phyloP scores from a whole-genome alignment of 192 early-diverging fungal species.

The Helicostylum pulchrum region DNA sequence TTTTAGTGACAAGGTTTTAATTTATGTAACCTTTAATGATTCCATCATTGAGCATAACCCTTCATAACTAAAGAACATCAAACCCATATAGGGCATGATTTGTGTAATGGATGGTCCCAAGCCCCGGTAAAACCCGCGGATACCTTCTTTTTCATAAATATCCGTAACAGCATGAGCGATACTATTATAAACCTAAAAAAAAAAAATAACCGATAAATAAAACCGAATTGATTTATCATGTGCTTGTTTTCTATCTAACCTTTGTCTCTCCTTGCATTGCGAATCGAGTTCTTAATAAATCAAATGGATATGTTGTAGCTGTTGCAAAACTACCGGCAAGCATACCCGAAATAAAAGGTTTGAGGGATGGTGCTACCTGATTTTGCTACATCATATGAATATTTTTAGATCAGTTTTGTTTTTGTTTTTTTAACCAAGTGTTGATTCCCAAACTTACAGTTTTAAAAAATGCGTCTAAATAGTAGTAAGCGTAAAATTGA shows the following conservation, averaged over 20 bases:
- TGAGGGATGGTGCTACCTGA: conserved; percentile 24
- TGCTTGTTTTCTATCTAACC: conserved; percentile 23
- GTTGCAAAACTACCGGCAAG: conserved; percentile 81
- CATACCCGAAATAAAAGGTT: conserved; percentile 72
- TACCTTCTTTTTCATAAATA: conserved; percentile 72
- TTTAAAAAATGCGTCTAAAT: conserved; percentile 46
- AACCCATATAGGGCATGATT: conserved; percentile 93
- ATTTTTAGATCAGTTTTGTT: no score
- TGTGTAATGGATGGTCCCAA: conserved; percentile 75
- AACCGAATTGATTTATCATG: neutral
- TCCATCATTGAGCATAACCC: conserved; percentile 44
- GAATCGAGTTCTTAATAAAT: conserved; percentile 92
- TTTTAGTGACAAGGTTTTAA: neutral
- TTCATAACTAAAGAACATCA: conserved; percentile 82
- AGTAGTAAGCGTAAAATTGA: conserved; percentile 77
- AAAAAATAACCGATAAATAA: neutral
- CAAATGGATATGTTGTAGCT: conserved; percentile 83
- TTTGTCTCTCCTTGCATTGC: conserved; percentile 70
- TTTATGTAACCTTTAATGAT: conserved; percentile 35
- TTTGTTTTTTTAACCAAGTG: neutral
- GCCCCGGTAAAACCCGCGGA: conserved; percentile 84
- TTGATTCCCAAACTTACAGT: conserved; percentile 4
- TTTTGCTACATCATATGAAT: neutral
- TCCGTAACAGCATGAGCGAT: conserved; percentile 59
- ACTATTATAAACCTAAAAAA: conserved; percentile 59